Base-by-base conservation (phyloP, 2,329 filamentous ascomycete genomes). In the Cryphonectria japonica region DNA sequence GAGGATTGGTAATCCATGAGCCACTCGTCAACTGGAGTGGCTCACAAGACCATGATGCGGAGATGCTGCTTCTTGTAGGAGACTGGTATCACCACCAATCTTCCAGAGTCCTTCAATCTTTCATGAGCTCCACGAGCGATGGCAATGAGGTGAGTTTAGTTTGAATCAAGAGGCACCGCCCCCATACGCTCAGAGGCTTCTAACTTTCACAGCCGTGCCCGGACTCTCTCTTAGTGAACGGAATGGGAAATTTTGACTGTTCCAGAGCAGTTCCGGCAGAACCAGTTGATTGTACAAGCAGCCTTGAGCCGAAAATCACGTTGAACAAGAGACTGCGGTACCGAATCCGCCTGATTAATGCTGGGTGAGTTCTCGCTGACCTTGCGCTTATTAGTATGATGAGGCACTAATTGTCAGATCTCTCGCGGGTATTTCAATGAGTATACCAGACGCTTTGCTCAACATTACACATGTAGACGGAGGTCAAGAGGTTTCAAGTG, bases 221-320 rank as follows among this genome's bases (percentile, higher is more conserved):
- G 1, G 83, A 85, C 68, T 85, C 83, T 0, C 72, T 86, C 1
- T 73, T 86, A 0, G 75, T 87, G 39, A 86, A 86, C 72, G 85
- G 84, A 29, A 75, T 74, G 5, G 85, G 85, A 1, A 72, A 73
- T 8, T 87, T 84, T 69, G 76, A 82, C 32, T 86, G 85, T 73
- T 80, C 80, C 0, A 82, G 81, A 80, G 82, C 83, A 22, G 79
- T 83, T 0, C 81, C 82, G 66, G 82, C 82, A 26, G 76, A 80
- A 6, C 84, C 83, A 3, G 74, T 86, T 3, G 79, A 86, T 69
- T 87, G 85, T 72, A 73, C 78, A 5, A 70, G 77, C 4, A 74
- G 77, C 2, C 14, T 60, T 1, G 73, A 67, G 60, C 74, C 75
- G 0, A 57, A 39, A 37, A 34, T 76, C n/a, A 13, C 2, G 2